Evolutionary conservation across 495 filamentous ascomycete genomes (phyloP).

Genomic region (Sordaria brevicollis): DNA sequence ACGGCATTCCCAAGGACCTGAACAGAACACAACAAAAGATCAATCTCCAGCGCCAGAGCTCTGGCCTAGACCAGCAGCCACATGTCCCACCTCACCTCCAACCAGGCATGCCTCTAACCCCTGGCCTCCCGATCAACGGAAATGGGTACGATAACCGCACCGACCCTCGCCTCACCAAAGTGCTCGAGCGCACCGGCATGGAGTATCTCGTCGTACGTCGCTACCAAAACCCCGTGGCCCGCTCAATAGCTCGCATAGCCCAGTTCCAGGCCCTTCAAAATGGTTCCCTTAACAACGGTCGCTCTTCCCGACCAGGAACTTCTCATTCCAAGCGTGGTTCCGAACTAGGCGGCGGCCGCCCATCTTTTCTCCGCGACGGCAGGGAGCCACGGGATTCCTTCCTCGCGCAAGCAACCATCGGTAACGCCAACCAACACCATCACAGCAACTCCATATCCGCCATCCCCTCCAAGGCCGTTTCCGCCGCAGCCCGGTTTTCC

Average conservation of each 20-base stretch:
- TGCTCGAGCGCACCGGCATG: slow-evolving; percentile 51
- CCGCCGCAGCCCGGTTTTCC: not conserved
- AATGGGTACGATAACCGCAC: slow-evolving; percentile 32
- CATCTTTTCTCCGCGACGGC: not conserved
- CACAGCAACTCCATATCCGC: slow-evolving; percentile 5
- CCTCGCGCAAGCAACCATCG: not conserved
- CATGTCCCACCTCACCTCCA: slow-evolving; percentile 27
- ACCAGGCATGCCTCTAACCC: slow-evolving; percentile 22
- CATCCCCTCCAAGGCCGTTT: not conserved
- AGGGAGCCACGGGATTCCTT: not conserved
- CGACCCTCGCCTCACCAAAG: slow-evolving; percentile 44
- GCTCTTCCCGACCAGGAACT: slow-evolving; percentile 9
- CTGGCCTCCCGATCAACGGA: slow-evolving; percentile 26
- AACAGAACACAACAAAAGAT: slow-evolving; percentile 63
- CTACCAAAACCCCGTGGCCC: slow-evolving; percentile 54
- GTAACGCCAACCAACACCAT: not conserved
- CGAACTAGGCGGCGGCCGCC: slow-evolving; percentile 3
- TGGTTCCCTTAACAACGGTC: slow-evolving; percentile 24
- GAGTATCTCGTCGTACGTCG: slow-evolving; percentile 59
- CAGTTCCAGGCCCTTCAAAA: slow-evolving; percentile 38
- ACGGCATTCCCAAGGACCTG: slow-evolving; percentile 35
- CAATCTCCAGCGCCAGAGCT: slow-evolving; percentile 57
- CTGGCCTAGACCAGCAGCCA: slow-evolving; percentile 43
- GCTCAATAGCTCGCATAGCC: slow-evolving; percentile 43
- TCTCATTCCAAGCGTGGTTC: slow-evolving; percentile 7